A percentile compares a stretch with the other conserved stretches of the same genome.
These are phyloP conservation scores for Ramichloridium luteum DNA, from an alignment of 2,329 filamentous ascomycete genomes.

Conservation along the genomic window DNA sequence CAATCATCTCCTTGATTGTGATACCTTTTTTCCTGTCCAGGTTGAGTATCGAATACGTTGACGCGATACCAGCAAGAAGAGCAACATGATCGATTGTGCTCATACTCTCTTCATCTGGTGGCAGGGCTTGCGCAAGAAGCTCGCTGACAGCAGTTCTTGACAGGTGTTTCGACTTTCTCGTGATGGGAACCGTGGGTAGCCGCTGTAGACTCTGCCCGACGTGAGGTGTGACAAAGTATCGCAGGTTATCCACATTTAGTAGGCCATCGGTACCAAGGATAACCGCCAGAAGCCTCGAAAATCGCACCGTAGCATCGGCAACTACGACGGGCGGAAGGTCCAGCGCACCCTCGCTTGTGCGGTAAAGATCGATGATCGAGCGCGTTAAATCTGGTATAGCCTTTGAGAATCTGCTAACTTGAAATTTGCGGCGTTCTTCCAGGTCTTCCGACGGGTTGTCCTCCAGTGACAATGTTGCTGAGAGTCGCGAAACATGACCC, in stretches of 20 bases:
- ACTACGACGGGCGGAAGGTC: constrained; percentile 58
- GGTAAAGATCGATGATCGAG: constrained; percentile 60
- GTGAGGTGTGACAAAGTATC: constrained; percentile 3
- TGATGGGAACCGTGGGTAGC: constrained; percentile 3
- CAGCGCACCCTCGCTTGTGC: constrained; percentile 48
- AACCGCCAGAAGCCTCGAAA: constrained; percentile 56
- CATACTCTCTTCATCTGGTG: constrained; percentile 19
- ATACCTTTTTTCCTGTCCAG: constrained; percentile 84
- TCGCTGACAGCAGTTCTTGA: constrained; percentile 13
- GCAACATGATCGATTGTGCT: constrained; percentile 40
- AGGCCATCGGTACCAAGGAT: constrained; percentile 54
- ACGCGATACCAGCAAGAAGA: constrained; percentile 73
- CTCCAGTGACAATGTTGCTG: constrained; percentile 9
- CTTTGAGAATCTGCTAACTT: constrained; percentile 38
- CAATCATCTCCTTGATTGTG: constrained; percentile 73
- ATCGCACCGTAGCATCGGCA: constrained; percentile 61
- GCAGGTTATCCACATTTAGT: constrained; percentile 29
- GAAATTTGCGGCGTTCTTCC: constrained; percentile 13
- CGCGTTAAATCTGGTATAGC: constrained; percentile 63
- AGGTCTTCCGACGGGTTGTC: constrained; percentile 11
- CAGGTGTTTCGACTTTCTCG: constrained; percentile 4
- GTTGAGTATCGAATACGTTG: constrained; percentile 68
- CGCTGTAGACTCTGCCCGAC: constrained; percentile 2
- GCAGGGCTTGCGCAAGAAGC: constrained; percentile 15
- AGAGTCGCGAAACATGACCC: constrained; percentile 14